Conservation (phyloP, 225 moss, liverwort and hornwort genomes). For the Anthoceros angustus region DNA sequence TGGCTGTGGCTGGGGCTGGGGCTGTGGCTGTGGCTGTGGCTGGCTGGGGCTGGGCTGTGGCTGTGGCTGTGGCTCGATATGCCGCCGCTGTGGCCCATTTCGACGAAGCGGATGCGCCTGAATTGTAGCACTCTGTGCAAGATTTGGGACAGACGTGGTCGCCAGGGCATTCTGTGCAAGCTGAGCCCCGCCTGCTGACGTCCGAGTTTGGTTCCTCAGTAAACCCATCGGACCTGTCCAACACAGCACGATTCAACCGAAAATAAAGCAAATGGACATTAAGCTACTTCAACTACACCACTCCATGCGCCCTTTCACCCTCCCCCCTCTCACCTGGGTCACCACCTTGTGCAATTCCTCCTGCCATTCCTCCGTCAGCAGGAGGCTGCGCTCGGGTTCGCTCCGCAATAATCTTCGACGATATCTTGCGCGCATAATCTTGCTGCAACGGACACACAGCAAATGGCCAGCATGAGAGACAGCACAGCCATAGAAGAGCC, state of each 20-base stretch:
- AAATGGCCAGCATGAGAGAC: neutral
- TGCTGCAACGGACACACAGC: slow-evolving; percentile 28
- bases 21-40: slow-evolving; percentile 26
- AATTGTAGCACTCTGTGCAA: slow-evolving; percentile 27
- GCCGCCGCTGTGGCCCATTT: slow-evolving; percentile 32
- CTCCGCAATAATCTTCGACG: slow-evolving; percentile 78
- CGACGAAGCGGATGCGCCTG: slow-evolving; percentile 30
- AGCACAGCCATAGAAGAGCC: neutral
- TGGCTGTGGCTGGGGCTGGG: too few relatives aligned
- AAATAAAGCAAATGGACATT: neutral
- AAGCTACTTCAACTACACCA: neutral
- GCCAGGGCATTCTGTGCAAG: neutral
- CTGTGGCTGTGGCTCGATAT: slow-evolving; percentile 20
- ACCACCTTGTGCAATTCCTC: neutral
- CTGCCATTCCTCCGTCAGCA: neutral
- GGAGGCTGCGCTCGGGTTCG: slow-evolving; percentile 53
- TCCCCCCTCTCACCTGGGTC: neutral
- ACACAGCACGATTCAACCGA: neutral
- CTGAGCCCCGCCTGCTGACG: neutral
- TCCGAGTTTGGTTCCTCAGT: neutral
- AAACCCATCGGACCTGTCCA: neutral
- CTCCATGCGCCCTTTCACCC: neutral
- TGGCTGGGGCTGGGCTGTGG: slow-evolving; percentile 9
- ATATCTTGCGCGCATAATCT: slow-evolving; percentile 90
- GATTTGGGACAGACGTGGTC: slow-evolving; percentile 15